Base-by-base conservation (phyloP, 257 asterid genomes). In the Plectranthus barbatus region DNA sequence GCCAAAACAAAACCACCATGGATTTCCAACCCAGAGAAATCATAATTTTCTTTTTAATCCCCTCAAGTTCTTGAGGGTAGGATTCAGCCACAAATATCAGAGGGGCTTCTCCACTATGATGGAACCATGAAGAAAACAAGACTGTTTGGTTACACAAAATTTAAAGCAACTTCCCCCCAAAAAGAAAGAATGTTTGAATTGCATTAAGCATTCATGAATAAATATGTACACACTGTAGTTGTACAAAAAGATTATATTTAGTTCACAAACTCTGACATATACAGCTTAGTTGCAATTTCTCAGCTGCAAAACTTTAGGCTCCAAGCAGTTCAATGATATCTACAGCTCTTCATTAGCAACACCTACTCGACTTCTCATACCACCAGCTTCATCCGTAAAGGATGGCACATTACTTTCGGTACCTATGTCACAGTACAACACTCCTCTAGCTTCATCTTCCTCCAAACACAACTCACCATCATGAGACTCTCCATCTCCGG, bases 401-500 rank as follows among this genome's bases (percentile, higher is more conserved):
- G 81, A 64, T 17, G 69, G 72, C 20, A 24, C 37, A 33, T 42
- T 19, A 31, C 21, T 52, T 24, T 74, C 68, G 6, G 60, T 29
- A 40, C 63, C 84, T 19, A 78, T 69, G 11, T 80, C 91, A 53
- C 83, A 76, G 72, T 80, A 80, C 41, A 79, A 33, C 34, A 81
- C 77, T 47, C 81, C 86, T 64, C 50, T 76, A 14, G 70, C 84
- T 68, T 79, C 91, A 60, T 75, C 69, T 29, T 69, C 85, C 14
- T 74, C 77, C 15, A 77, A 44, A 41, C 48, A 53, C 6, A 56
- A 42, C 40, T 75, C 74, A 3, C 72, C 67, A 14, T 60, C 49
- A 26, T 26, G 31, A 5, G 31, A 26, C 5, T 26, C 31, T 1
- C 5, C 31, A 26, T n/a, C n/a, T 37, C 61, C 65, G 48, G 58